Evolutionary conservation across 1,284 basidiomycete genomes (phyloP).

Genomic region (Boletellus deceptivus): DNA sequence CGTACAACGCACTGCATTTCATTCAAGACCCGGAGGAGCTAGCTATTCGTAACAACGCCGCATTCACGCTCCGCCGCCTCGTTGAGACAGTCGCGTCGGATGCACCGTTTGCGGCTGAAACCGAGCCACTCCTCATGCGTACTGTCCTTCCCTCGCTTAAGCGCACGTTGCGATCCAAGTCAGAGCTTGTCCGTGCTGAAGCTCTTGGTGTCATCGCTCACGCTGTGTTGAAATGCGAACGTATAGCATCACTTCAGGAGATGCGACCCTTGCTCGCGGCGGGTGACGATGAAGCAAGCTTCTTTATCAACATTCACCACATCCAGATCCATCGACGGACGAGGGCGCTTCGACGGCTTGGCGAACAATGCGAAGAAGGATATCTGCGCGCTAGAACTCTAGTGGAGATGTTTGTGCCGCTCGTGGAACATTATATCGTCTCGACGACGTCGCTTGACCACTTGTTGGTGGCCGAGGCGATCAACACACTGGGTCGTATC

Average conservation of each 20-base stretch:
- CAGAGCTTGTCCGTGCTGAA: slow-evolving; percentile 89
- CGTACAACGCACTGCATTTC: slow-evolving; percentile 85
- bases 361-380: slow-evolving; percentile 76
- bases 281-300: slow-evolving; percentile 93
- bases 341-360: slow-evolving; percentile 83
- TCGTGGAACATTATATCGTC: slow-evolving; percentile 81
- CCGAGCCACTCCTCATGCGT: slow-evolving; percentile 57
- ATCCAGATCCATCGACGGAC: slow-evolving; percentile 91
- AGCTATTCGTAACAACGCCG: slow-evolving; percentile 83
- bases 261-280: slow-evolving; percentile 82
- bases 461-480: slow-evolving; percentile 89
- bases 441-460: slow-evolving; percentile 78
- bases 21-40: slow-evolving; percentile 91
- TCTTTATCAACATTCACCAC: slow-evolving; percentile 96
- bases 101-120: slow-evolving; percentile 18
- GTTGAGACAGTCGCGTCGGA: slow-evolving; percentile 50
- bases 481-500: slow-evolving; percentile 74
- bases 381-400: slow-evolving; percentile 73
- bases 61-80: slow-evolving; percentile 76
- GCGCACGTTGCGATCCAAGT: slow-evolving; percentile 75
- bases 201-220: slow-evolving; percentile 79
- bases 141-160: slow-evolving; percentile 83
- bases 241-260: slow-evolving; percentile 68
- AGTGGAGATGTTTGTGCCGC: slow-evolving; percentile 83
- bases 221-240: slow-evolving; percentile 66